Conservation (phyloP, 176 grass and related monocot species). For the Hordeum marinum region DNA sequence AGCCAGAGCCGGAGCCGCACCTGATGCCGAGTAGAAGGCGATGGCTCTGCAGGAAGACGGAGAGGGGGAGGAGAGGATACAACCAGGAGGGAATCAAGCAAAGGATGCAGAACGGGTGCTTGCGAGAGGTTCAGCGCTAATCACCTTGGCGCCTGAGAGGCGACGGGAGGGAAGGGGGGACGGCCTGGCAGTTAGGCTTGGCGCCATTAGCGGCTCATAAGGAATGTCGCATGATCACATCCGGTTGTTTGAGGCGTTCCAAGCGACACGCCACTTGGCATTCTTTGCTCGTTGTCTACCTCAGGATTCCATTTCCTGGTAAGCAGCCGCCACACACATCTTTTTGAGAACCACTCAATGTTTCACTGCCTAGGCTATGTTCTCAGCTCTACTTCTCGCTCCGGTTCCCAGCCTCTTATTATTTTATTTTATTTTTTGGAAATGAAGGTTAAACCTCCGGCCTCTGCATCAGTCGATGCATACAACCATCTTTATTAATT, state of each 20-base stretch:
- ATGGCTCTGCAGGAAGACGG: not conserved
- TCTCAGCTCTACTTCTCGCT: no score
- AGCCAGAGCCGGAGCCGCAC: not conserved
- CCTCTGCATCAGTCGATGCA: no score
- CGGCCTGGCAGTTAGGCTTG: not conserved
- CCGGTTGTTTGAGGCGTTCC: slow-evolving; percentile 2
- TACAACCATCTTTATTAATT: no score
- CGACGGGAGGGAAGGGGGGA: not conserved
- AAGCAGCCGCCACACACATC: not conserved
- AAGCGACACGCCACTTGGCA: not conserved
- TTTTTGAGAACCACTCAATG: not conserved
- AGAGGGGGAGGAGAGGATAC: not conserved
- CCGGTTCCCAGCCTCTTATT: no score
- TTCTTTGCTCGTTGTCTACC: not conserved
- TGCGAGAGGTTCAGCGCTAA: not conserved
- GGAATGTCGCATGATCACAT: not conserved
- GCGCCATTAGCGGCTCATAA: slow-evolving; percentile 23
- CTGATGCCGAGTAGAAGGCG: not conserved
- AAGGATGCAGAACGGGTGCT: not conserved
- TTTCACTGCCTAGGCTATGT: not conserved
- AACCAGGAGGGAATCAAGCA: not conserved
- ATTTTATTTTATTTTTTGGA: no score
- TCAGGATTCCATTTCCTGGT: not conserved
- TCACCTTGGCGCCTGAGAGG: not conserved
- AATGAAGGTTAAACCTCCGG: no score